Evolutionary conservation across 345 rosid genomes (phyloP).

Genomic region (Gossypium herbaceum): DNA sequence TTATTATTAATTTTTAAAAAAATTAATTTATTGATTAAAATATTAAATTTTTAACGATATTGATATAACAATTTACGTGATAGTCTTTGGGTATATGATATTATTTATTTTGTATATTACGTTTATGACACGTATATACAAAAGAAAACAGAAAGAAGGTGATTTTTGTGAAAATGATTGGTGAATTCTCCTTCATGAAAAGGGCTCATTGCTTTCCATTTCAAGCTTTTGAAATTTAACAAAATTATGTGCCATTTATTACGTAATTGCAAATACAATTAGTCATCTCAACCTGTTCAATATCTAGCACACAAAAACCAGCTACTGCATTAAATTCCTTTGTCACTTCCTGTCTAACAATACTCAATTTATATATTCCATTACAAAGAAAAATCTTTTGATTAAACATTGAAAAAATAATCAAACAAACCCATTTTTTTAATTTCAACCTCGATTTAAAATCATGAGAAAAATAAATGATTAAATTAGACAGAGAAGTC

Average conservation of each 20-base stretch:
- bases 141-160: too few relatives aligned
- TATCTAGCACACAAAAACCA: background rate
- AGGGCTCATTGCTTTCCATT: background rate
- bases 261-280: background rate
- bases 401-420: background rate
- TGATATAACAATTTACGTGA: accelerated
- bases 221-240: background rate
- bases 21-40: too few relatives aligned
- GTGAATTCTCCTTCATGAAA: background rate
- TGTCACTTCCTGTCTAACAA: background rate
- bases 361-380: background rate
- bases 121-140: too few relatives aligned
- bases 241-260: too few relatives aligned
- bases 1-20: too few relatives aligned
- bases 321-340: slow-evolving; percentile 3
- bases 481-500: background rate
- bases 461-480: background rate
- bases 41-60: too few relatives aligned
- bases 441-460: background rate
- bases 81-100: accelerated
- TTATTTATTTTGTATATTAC: too few relatives aligned
- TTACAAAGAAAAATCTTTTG: slow-evolving; percentile 3
- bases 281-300: background rate
- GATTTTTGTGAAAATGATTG: background rate
- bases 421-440: background rate